phyloP scores from a whole-genome alignment of 2,329 filamentous ascomycete genomes.

The Parastagonospora avenae region DNA sequence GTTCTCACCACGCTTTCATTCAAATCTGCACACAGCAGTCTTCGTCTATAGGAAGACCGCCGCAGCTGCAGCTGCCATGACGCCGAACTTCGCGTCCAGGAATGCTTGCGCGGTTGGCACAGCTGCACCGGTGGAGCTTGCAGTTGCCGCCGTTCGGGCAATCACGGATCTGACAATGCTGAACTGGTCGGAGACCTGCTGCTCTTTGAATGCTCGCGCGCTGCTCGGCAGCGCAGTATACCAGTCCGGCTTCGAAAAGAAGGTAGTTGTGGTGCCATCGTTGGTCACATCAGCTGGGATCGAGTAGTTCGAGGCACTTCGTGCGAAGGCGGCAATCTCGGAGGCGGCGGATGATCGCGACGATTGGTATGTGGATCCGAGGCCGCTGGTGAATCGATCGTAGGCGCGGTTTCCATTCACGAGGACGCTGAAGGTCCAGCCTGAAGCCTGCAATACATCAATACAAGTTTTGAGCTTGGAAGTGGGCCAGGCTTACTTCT shows the following conservation, averaged over 20 bases:
- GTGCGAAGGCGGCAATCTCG: constrained; percentile 31
- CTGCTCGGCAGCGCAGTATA: constrained; percentile 35
- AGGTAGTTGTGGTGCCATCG: constrained; percentile 24
- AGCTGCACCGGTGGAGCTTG: constrained; percentile 22
- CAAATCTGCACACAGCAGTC: not conserved
- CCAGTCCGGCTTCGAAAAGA: constrained; percentile 31
- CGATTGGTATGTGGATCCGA: constrained; percentile 32
- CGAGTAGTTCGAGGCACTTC: constrained; percentile 28
- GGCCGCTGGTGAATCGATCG: constrained; percentile 22
- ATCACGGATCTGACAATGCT: constrained; percentile 34
- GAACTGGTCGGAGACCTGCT: constrained; percentile 37
- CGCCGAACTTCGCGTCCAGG: constrained; percentile 28
- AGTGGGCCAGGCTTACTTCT: constrained; percentile 15
- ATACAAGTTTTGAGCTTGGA: not conserved
- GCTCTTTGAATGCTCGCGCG: constrained; percentile 36
- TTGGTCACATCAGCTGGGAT: constrained; percentile 35
- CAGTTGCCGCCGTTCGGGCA: constrained; percentile 16
- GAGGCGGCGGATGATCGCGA: constrained; percentile 32
- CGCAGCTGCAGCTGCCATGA: constrained; percentile 34
- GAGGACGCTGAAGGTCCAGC: constrained; percentile 36
- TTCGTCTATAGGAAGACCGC: constrained; percentile 29
- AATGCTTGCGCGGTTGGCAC: constrained; percentile 27
- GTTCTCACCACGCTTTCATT: not conserved
- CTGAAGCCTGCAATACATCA: constrained; percentile 17
- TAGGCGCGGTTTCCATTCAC: constrained; percentile 32